Conservation (phyloP, 345 rosid species). For the Eutrema japonicum region DNA sequence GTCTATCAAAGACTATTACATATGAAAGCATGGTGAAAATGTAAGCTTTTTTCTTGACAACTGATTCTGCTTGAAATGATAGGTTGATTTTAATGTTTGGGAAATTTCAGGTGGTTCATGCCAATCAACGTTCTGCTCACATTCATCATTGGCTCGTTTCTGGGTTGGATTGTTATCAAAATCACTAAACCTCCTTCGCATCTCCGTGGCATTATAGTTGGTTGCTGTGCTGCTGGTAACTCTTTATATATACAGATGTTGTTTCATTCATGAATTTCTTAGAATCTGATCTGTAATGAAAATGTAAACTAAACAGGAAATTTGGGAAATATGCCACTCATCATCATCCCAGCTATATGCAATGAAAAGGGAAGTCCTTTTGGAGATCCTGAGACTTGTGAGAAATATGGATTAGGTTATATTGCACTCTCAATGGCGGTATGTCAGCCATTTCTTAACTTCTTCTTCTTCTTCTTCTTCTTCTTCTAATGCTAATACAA, state of each 20-base stretch:
- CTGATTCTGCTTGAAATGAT: not conserved
- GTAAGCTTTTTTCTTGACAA: constrained; percentile 41
- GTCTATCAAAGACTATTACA: constrained; percentile 56
- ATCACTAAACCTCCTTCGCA: constrained; percentile 55
- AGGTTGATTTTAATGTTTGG: not conserved
- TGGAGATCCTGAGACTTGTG: constrained; percentile 59
- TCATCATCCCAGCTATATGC: constrained; percentile 73
- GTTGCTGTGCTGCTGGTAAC: not conserved
- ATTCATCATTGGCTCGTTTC: constrained; percentile 55
- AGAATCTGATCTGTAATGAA: not conserved
- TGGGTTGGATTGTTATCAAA: constrained; percentile 59
- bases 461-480: not conserved
- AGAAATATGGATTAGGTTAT: constrained; percentile 56
- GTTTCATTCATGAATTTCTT: constrained; percentile 5
- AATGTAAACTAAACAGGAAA: constrained; percentile 50
- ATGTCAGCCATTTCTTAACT: constrained; percentile 19
- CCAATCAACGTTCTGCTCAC: constrained; percentile 60
- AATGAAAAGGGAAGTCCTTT: constrained; percentile 68
- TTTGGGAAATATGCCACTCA: constrained; percentile 65
- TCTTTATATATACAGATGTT: too few species aligned
- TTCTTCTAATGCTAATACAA: not conserved
- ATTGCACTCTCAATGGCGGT: constrained; percentile 77
- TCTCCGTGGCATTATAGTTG: constrained; percentile 45
- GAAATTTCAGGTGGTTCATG: constrained; percentile 59
- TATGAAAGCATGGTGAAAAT: constrained; percentile 55